Evolutionary conservation across 108 stramenopile genomes (phyloP).

Genomic region (Discostella pseudostelligera): DNA sequence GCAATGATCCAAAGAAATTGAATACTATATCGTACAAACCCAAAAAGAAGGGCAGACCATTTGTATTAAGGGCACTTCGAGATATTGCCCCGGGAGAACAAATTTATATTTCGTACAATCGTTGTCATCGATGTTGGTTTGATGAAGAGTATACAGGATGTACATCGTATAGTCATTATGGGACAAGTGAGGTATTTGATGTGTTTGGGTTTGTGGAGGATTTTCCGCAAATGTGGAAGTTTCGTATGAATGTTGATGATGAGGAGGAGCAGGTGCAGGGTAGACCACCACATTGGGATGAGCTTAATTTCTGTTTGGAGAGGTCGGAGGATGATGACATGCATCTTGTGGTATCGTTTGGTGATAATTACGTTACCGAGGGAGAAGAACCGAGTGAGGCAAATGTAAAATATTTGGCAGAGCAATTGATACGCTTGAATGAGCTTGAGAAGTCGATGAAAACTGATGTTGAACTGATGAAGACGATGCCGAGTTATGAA

Average conservation of each 20-base stretch:
- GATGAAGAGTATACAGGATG: slow-evolving; percentile 35
- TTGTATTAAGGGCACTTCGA: slow-evolving; percentile 15
- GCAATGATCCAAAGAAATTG: slow-evolving; percentile 39
- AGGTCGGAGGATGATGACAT: slow-evolving; percentile 16
- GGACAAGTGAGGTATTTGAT: slow-evolving; percentile 24
- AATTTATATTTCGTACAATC: slow-evolving; percentile 42
- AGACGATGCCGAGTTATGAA: slow-evolving; percentile 38
- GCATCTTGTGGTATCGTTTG: slow-evolving; percentile 25
- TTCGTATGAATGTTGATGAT: slow-evolving; percentile 16
- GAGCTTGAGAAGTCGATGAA: slow-evolving; percentile 16
- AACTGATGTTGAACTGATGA: slow-evolving; percentile 24
- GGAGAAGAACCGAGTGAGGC: slow-evolving; percentile 30
- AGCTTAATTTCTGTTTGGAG: slow-evolving; percentile 34
- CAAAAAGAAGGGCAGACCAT: slow-evolving; percentile 20
- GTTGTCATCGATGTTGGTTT: slow-evolving; percentile 46
- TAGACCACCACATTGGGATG: slow-evolving; percentile 39
- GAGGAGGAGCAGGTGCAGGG: slow-evolving; percentile 7
- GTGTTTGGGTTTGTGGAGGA: slow-evolving; percentile 48
- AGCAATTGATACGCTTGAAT: slow-evolving; percentile 17
- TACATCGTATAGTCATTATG: slow-evolving; percentile 25
- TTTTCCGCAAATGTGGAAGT: slow-evolving; percentile 40
- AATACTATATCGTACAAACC: slow-evolving; percentile 34
- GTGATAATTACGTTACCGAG: slow-evolving; percentile 31
- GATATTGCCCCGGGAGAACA: slow-evolving; percentile 41
- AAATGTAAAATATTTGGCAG: slow-evolving; percentile 23